A percentile compares a stretch with the other conserved stretches of the same genome.
These are phyloP conservation scores for Vaccinium darrowii DNA, from an alignment of 148 eudicot species.

Conservation along the genomic window DNA sequence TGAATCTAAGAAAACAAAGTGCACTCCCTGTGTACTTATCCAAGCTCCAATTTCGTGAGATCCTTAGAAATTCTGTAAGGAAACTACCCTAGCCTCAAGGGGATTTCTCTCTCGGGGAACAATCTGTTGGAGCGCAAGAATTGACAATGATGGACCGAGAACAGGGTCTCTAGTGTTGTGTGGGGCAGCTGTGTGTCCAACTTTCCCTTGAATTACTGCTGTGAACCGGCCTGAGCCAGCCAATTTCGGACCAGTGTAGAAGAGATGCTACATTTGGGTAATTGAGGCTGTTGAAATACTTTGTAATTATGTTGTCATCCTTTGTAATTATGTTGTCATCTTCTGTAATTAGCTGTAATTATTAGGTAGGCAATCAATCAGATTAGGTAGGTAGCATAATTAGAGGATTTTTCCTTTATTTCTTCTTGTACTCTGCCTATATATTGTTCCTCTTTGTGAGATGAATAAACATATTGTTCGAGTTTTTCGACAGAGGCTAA, in stretches of 20 bases:
- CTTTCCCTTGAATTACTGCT: constrained; percentile 23
- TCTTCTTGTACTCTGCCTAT: no score
- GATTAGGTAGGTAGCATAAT: no score
- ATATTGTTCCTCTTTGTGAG: no score
- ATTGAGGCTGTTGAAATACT: no score
- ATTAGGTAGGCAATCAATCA: no score
- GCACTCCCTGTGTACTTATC: neutral
- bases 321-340: no score
- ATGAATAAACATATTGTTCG: no score
- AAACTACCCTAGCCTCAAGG: constrained; percentile 26
- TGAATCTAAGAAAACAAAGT: constrained; percentile 1
- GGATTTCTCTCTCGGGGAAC: constrained; percentile 41
- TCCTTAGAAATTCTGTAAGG: neutral
- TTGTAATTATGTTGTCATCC: no score
- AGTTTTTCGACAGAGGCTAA: no score
- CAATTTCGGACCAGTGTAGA: constrained; percentile 30
- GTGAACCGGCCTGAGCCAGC: constrained; percentile 32
- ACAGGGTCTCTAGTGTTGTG: constrained; percentile 22
- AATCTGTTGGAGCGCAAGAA: constrained; percentile 38
- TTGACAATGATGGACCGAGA: constrained; percentile 27
- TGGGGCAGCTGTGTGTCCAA: constrained; percentile 17
- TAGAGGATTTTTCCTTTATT: no score
- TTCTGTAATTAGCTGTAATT: no score
- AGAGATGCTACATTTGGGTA: constrained; percentile 23
- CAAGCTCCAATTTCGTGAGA: neutral